A percentile compares a stretch with the other conserved stretches of the same genome.
These are phyloP conservation scores for Fusarium sp. DNA, from an alignment of 2,329 filamentous ascomycete species.

Conservation along the genomic window DNA sequence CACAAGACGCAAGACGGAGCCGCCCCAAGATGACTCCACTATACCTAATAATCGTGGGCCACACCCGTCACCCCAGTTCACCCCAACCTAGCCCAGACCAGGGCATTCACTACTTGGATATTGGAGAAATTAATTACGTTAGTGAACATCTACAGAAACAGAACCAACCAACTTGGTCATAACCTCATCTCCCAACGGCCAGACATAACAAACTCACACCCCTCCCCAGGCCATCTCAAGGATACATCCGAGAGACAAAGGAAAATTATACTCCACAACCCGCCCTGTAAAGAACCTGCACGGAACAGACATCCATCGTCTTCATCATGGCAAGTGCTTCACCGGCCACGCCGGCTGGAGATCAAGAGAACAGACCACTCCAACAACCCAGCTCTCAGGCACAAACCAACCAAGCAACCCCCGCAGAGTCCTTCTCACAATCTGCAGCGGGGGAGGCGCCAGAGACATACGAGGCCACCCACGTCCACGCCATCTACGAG, in stretches of 20 bases:
- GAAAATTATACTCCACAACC: constrained; percentile 13
- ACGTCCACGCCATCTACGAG: constrained; percentile 94
- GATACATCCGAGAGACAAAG: neutral
- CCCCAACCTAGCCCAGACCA: neutral
- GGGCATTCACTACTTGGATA: constrained; percentile 24
- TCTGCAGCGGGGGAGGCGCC: constrained; percentile 49
- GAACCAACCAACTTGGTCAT: constrained; percentile 4
- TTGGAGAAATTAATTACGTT: constrained; percentile 40
- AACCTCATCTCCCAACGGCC: constrained; percentile 5
- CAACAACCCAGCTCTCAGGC: constrained; percentile 15
- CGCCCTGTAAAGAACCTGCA: constrained; percentile 3
- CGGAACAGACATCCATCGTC: neutral
- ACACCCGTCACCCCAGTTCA: constrained; percentile 10
- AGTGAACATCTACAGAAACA: constrained; percentile 26
- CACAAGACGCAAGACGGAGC: constrained; percentile 22
- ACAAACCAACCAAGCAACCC: constrained; percentile 17
- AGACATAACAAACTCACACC: constrained; percentile 3
- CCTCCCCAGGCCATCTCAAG: constrained; percentile 2
- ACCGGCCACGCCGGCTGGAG: constrained; percentile 38
- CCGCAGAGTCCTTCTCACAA: constrained; percentile 24
- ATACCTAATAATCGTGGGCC: constrained; percentile 19
- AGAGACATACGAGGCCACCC: constrained; percentile 79
- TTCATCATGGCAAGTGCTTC: constrained; percentile 42
- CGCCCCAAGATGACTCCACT: constrained; percentile 27
- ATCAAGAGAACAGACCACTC: constrained; percentile 31